Conservation (phyloP, 2,329 filamentous ascomycete genomes). For the Neonectria faginata region DNA sequence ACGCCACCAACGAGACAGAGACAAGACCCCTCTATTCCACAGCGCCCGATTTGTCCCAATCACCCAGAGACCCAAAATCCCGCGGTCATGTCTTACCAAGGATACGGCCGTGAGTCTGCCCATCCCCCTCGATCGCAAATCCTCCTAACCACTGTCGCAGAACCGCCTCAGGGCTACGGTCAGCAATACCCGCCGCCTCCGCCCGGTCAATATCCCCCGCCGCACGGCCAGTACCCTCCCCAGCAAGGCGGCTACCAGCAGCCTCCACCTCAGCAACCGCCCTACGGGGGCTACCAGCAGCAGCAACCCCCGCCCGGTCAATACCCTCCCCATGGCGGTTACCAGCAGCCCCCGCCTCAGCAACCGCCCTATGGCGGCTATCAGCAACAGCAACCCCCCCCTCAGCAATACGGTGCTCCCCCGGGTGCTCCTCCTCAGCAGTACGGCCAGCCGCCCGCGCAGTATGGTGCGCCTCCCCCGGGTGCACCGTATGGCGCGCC, state of each 20-base stretch:
- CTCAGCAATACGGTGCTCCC: conserved; percentile 31
- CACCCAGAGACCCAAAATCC: conserved; percentile 13
- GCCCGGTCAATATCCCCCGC: conserved; percentile 47
- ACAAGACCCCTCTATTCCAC: conserved; percentile 7
- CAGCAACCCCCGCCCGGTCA: conserved; percentile 50
- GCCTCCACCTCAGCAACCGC: conserved; percentile 47
- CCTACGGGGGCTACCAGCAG: conserved; percentile 52
- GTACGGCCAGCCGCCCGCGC: conserved; percentile 50
- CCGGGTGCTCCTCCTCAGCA: conserved; percentile 37
- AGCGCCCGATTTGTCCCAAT: neutral
- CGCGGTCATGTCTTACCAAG: conserved; percentile 52
- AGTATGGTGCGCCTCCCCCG: conserved; percentile 46
- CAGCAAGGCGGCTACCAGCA: conserved; percentile 52
- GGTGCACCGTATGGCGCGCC: conserved; percentile 43
- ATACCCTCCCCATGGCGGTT: conserved; percentile 48
- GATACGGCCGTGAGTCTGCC: conserved; percentile 51
- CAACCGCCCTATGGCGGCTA: conserved; percentile 48
- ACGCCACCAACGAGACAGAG: neutral
- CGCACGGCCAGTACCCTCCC: conserved; percentile 45
- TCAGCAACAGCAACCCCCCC: conserved; percentile 52
- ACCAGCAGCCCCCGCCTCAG: conserved; percentile 50
- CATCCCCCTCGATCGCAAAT: neutral
- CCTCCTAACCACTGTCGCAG: conserved; percentile 32
- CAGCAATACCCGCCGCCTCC: conserved; percentile 51
- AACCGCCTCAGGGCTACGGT: conserved; percentile 55